Base-by-base conservation (phyloP, 768 basidiomycete genomes). In the Naganishia vaughanmartiniae region DNA sequence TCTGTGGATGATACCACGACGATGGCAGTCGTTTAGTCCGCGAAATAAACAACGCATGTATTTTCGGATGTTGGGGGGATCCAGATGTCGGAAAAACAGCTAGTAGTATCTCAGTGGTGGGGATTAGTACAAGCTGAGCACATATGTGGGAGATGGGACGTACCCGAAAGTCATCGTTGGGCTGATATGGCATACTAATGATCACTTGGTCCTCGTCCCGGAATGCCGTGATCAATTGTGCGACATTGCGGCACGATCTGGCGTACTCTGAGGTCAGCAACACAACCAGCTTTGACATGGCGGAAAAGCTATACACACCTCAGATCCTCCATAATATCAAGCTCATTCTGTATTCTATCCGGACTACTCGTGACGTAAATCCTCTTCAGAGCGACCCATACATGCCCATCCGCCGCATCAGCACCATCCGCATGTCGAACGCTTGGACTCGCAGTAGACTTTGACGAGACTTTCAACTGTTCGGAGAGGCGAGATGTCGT, bases 331-430 rank as follows among this genome's bases (percentile, higher is more conserved):
- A 99, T 86, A 69, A 99, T 93, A 9, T 87, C 83, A 65, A 99
- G 87, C 80, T 99, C 96, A 80, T 98, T 99, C 55, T 88, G 85
- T 76, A 98, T 94, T 26, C 95, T 85, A 63, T 90, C 89, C 0
- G 96, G 96, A 74, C 89, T 91, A 79, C 92, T 94, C 0, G 96
- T 98, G 12, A 93, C 94, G 79, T 98, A 92, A 80, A 99, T 97
- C 72, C 94, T 87, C 83, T 99, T 98, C 77, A 99, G 83, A 0
- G 96, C 96, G 48, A 98, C 93, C 75, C 89, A 93, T 6, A 63
- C 60, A 21, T 63, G 7, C 6, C 60, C 60, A 19, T 34, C 26
- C 9, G 39, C 2, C 24, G 24, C 42, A 89, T 63, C 4, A n/a
- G n/a, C n/a, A n/a, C 15, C 39, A 12, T 42, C 46, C 57, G 33